Evolutionary conservation across 257 asterid species (phyloP).

Genomic region (Oldenlandia corymbosa): DNA sequence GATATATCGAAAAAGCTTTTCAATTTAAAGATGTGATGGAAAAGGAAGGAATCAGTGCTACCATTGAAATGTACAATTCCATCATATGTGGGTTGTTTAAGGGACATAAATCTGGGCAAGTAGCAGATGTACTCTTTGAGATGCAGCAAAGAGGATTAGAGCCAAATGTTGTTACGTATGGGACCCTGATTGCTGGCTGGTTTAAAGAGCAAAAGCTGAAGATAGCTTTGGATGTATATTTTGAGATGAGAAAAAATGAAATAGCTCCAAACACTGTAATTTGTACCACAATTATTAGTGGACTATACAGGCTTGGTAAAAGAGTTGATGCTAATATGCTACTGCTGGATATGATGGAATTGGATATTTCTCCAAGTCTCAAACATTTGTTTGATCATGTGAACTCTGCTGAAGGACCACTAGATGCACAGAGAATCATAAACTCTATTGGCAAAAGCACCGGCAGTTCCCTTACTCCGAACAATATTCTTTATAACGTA

Average conservation of each 20-base stretch:
- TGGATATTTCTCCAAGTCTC: constrained; percentile 42
- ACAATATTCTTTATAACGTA: constrained; percentile 60
- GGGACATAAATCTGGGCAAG: constrained; percentile 41
- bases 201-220: constrained; percentile 54
- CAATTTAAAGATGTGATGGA: constrained; percentile 52
- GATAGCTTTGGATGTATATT: constrained; percentile 68
- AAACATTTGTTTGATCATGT: constrained; percentile 35
- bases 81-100: constrained; percentile 65
- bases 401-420: constrained; percentile 23
- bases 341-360: constrained; percentile 53
- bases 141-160: constrained; percentile 39
- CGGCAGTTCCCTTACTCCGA: constrained; percentile 37
- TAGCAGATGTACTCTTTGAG: constrained; percentile 49
- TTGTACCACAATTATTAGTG: constrained; percentile 64
- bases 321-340: constrained; percentile 55
- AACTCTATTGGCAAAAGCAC: constrained; percentile 47
- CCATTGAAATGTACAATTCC: constrained; percentile 73
- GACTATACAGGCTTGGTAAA: constrained; percentile 63
- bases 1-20: constrained; percentile 53
- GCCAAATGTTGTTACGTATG: constrained; percentile 66
- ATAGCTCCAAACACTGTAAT: constrained; percentile 58
- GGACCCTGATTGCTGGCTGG: constrained; percentile 85
- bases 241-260: constrained; percentile 67
- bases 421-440: constrained; percentile 39
- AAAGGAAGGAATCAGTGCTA: constrained; percentile 40